phyloP scores from a whole-genome alignment of 129 eudicot genomes.

The Escallonia rubra region DNA sequence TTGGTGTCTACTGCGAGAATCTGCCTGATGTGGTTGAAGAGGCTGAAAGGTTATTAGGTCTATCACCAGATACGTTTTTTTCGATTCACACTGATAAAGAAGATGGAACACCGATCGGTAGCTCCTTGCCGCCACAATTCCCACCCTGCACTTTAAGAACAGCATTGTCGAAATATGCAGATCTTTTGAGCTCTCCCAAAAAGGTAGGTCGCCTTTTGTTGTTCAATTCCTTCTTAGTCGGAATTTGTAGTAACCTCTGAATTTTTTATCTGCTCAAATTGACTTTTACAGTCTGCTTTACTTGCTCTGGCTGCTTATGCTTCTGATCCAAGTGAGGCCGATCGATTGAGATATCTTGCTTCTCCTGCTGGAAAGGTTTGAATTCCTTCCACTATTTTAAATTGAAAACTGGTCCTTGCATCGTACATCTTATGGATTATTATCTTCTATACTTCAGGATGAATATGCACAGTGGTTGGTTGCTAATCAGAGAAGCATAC shows the following conservation, averaged over 20 bases:
- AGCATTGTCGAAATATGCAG: conserved; percentile 77
- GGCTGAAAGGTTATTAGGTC: conserved; percentile 61
- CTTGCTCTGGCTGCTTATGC: conserved; percentile 91
- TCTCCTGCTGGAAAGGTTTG: conserved; percentile 93
- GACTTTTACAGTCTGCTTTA: conserved; percentile 62
- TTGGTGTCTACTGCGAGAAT: conserved; percentile 94
- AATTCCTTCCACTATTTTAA: not conserved
- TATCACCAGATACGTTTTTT: conserved; percentile 73
- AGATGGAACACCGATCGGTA: conserved; percentile 71
- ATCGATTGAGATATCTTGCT: conserved; percentile 78
- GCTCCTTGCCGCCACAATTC: conserved; percentile 82
- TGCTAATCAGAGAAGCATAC: conserved; percentile 84
- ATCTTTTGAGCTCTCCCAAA: conserved; percentile 79
- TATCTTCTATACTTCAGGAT: conserved; percentile 43
- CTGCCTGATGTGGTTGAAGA: conserved; percentile 71
- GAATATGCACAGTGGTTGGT: conserved; percentile 92
- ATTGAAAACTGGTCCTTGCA: not conserved
- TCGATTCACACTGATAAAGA: conserved; percentile 74
- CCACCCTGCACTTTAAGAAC: conserved; percentile 88
- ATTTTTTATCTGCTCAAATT: not conserved
- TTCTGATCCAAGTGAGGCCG: conserved; percentile 85
- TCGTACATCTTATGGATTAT: not conserved
- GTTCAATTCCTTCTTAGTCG: not conserved
- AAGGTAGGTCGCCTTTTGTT: conserved; percentile 39
- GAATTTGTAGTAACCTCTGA: not conserved